These are phyloP conservation scores for Glonium stellatum DNA, from an alignment of 495 filamentous ascomycete genomes.

Conservation along the genomic window DNA sequence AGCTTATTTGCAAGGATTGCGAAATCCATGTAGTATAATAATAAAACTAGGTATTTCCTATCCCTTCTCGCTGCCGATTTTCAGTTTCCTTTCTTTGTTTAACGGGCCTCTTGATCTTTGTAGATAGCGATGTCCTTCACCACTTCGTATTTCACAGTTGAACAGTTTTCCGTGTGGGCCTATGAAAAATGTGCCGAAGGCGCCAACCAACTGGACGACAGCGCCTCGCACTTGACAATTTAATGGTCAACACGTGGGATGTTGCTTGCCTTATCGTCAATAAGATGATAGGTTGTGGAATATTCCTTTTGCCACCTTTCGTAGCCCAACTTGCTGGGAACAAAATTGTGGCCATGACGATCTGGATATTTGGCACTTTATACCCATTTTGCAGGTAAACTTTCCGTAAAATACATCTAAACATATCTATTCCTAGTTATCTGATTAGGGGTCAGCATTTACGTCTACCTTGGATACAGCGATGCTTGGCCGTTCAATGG, in stretches of 20 bases:
- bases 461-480: background rate
- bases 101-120: background rate
- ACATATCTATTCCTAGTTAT: background rate
- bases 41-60: background rate
- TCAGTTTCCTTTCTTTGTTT: background rate
- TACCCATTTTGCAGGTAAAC: background rate
- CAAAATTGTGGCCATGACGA: background rate
- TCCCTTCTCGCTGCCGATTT: background rate
- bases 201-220: background rate
- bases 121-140: background rate
- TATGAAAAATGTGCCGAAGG: background rate
- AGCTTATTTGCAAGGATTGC: too few species aligned
- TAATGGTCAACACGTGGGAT: background rate
- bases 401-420: background rate
- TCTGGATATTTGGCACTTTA: background rate
- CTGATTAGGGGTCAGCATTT: background rate
- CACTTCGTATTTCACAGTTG: background rate
- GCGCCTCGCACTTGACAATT: background rate
- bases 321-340: background rate
- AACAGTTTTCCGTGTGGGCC: background rate
- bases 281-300: background rate
- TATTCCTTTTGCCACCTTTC: background rate
- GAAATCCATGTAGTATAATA: too few species aligned
- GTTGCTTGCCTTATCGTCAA: background rate
- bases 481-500: slow-evolving; percentile 2